These are phyloP conservation scores for Cadophora sp. DNA, from an alignment of 2,329 filamentous ascomycete genomes.

Conservation along the genomic window DNA sequence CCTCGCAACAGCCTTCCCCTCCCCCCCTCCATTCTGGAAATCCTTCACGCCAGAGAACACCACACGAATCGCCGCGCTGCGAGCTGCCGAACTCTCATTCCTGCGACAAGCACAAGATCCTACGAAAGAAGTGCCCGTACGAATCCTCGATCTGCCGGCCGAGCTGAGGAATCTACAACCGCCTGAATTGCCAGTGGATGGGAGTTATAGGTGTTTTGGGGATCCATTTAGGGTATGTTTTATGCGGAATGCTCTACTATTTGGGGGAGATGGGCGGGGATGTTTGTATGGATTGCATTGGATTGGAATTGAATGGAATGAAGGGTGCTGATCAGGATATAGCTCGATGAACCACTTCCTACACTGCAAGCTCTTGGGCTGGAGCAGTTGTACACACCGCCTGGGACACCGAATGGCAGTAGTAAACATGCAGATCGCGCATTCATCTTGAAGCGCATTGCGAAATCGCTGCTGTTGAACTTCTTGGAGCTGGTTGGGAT, in stretches of 20 bases:
- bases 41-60: slow-evolving; percentile 83
- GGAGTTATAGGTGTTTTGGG: slow-evolving; percentile 79
- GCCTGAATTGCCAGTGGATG: slow-evolving; percentile 73
- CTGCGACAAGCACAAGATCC: slow-evolving; percentile 21
- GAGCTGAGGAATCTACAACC: slow-evolving; percentile 83
- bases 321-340: slow-evolving; percentile 1
- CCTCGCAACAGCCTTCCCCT: slow-evolving; percentile 76
- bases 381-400: slow-evolving; percentile 66
- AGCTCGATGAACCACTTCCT: slow-evolving; percentile 67
- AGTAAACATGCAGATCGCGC: slow-evolving; percentile 67
- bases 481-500: slow-evolving; percentile 85
- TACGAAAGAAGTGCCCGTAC: slow-evolving; percentile 41
- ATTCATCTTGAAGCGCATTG: slow-evolving; percentile 75
- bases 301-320: neutral
- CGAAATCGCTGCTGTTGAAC: slow-evolving; percentile 85
- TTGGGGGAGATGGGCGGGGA: neutral
- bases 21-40: slow-evolving; percentile 89
- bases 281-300: neutral
- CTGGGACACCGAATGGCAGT: slow-evolving; percentile 44
- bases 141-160: slow-evolving; percentile 46
- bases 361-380: slow-evolving; percentile 75
- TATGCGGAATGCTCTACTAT: neutral
- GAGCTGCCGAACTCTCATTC: slow-evolving; percentile 39
- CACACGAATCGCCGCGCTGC: slow-evolving; percentile 60
- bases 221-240: slow-evolving; percentile 63